Base-by-base conservation (phyloP, 192 early-diverging fungal species). In the Backusella psychrophila region DNA sequence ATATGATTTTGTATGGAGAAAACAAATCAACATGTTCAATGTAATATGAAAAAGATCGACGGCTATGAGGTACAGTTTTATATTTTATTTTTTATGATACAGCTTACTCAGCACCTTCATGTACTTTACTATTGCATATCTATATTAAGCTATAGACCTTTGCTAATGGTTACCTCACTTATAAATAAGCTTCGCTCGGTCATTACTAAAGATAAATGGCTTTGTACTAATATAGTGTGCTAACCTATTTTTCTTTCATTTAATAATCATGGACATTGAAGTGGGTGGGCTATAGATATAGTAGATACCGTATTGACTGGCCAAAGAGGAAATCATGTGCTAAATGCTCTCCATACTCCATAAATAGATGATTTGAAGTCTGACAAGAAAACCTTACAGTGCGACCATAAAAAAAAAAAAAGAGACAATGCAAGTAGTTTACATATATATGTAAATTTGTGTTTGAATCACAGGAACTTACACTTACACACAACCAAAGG, bases 401-500 rank as follows among this genome's bases (percentile, higher is more conserved):
- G 67, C 33, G 65, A 53, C 29, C 78, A 63, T 34, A 79, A 79
- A 39, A 66, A 66, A 39, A 66, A 66, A 63, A 29, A 33, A 33
- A 33, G 33, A 33, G 39, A 74, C 77, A 34, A 69, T 78, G 77
- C 69, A 74, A 78, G 72, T 42, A 9, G 14, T 8, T 14, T 6
- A 53, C 12, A 26, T 15, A 59, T 49, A 73, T 36, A 66, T 44
- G 6, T 66, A 38, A 46, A 26, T 29, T 4, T 66, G 63, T 26
- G 34, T 78, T 12, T 46, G 42, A 29, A 53, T 70, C 44, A 26
- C n/a, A 26, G 34, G 5, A 38, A 59, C 72, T 59, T 23, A 56
- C 52, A 33, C 34, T 9, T 53, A 73, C 35, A 44, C 79, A 80
- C 9, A 75, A 80, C 56, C 79, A 77, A 59, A 66, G 71, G 69